Evolutionary conservation across 306 rosid genomes (phyloP), one percentile per base, ranked within the genome.

Genomic region (Cotoneaster glaucophyllus): DNA sequence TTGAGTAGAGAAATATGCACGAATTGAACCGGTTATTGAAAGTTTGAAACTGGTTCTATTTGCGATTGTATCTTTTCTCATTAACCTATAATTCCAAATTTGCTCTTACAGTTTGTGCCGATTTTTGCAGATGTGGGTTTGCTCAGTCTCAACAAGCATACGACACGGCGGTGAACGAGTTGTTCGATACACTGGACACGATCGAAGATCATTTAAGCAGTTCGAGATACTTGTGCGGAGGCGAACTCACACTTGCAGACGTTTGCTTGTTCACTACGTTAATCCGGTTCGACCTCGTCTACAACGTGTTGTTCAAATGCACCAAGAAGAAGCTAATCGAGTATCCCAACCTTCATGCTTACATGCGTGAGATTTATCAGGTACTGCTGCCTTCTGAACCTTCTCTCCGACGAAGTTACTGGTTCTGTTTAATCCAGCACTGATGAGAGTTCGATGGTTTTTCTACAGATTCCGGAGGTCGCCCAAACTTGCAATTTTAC

Each of bases 101-200:
- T 54, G 21, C 3, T 50, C 21, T 6, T 17, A 15, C 2, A 50
- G 18, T 50, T 50, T 50, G 0, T 50, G 21, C 54, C 54, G 3
- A 50, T 50, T 54, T 21, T 18, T 24, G 74, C 83, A 90, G 97
- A 75, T 92, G 97, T 77, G 97, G 99, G 22, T 92, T 95, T 86
- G 97, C 97, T n/a, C 92, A 95, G 83, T 90, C 96, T 32, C 99
- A 92, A 80, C 84, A 84, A 73, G 97, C 97, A 29, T 92, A 90
- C 59, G 96, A 92, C 74, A 76, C 11, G 70, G 96, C 97, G 0
- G 97, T 86, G 19, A 67, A 79, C 26, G 90, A 86, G 11, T 80
- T 95, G 86, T 95, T 95, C 78, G 14, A 57, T 18, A 84, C 93
- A 22, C 65, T 90, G 31, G 96, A 92, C 67, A 68, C 66, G 86